phyloP scores from a whole-genome alignment of 2,329 filamentous ascomycete species.

The Xylariaceae sp. region DNA sequence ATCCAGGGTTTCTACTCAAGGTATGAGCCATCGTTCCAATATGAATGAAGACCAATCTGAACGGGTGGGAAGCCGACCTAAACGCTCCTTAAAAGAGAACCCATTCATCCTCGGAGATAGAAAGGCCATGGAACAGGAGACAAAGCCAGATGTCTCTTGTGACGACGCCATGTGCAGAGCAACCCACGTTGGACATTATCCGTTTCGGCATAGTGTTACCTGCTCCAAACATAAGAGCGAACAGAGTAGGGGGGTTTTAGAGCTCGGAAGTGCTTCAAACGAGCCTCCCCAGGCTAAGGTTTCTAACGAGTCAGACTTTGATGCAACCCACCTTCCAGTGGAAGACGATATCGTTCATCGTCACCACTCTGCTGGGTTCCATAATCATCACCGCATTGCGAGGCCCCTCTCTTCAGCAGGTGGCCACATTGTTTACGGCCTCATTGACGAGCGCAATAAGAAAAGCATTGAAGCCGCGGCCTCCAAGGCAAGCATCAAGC shows the following conservation, averaged over 20 bases:
- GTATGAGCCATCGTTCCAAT: not conserved
- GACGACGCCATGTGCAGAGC: constrained; percentile 41
- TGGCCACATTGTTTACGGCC: constrained; percentile 24
- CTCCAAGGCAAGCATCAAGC: constrained; percentile 3
- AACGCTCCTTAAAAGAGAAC: constrained; percentile 29
- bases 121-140: constrained; percentile 10
- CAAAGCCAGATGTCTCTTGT: constrained; percentile 14
- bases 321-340: constrained; percentile 2
- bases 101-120: constrained; percentile 37
- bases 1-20: not conserved
- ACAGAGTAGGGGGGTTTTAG: constrained; percentile 20
- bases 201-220: constrained; percentile 44
- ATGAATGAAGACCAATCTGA: not conserved
- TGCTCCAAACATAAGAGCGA: constrained; percentile 38
- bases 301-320: constrained; percentile 6
- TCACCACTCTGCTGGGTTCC: constrained; percentile 44
- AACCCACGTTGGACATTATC: constrained; percentile 40
- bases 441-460: not conserved
- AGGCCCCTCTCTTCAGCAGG: constrained; percentile 42
- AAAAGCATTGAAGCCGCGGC: not conserved
- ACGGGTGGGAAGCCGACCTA: constrained; percentile 2
- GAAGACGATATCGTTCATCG: constrained; percentile 25
- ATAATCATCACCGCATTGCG: constrained; percentile 44
- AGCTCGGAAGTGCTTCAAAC: not conserved
- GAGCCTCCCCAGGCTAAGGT: not conserved